Percentiles rank a stretch among this genome's conserved stretches.
phyloP scores from a whole-genome alignment of 345 rosid genomes.

The Laguncularia racemosa region DNA sequence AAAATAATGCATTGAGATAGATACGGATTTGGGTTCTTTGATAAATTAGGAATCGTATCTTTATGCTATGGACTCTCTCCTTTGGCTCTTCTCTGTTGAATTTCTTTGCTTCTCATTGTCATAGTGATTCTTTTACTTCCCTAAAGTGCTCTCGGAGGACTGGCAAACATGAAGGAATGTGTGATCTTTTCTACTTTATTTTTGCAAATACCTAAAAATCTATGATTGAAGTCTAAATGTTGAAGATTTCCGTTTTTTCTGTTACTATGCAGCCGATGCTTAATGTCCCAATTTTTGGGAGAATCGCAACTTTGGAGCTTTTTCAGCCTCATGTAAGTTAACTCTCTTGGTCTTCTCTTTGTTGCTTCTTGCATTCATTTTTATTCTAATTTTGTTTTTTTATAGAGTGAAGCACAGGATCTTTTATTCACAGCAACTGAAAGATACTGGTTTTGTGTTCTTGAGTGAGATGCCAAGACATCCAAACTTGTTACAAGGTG shows the following conservation, averaged over 20 bases:
- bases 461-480: constrained; percentile 78
- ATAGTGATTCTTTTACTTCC: no score
- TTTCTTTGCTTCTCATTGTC: no score
- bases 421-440: constrained; percentile 84
- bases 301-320: constrained; percentile 88
- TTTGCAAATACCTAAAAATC: neutral
- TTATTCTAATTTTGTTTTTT: constrained; percentile 1
- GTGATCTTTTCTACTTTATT: neutral
- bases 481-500: constrained; percentile 91
- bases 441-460: constrained; percentile 81
- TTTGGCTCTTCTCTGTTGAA: no score
- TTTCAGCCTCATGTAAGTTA: constrained; percentile 88
- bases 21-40: no score
- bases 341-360: constrained; percentile 1
- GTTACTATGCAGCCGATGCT: constrained; percentile 57
- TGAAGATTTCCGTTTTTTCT: neutral
- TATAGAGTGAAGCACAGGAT: constrained; percentile 87
- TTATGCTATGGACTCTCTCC: no score
- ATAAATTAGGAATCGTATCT: no score
- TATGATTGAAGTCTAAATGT: neutral
- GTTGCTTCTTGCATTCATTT: neutral
- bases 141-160: no score
- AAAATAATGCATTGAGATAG: no score
- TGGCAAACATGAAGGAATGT: no score
- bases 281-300: constrained; percentile 89